These are phyloP conservation scores for Stachybotrys echinatus DNA, from an alignment of 2,329 filamentous ascomycete genomes.

Conservation along the genomic window DNA sequence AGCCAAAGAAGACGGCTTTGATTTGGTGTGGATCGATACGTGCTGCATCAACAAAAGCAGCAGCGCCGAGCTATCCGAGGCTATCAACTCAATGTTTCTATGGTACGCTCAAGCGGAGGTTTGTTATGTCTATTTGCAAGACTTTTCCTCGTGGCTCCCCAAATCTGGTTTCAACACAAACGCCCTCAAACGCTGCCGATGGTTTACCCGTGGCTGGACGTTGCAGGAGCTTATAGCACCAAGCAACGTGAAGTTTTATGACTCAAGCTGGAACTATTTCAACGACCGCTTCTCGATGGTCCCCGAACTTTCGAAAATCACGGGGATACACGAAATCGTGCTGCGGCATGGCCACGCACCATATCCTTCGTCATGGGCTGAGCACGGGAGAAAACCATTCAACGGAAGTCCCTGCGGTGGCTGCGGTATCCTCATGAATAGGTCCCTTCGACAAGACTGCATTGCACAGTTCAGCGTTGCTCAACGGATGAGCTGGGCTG, in stretches of 20 bases:
- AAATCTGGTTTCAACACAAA: neutral
- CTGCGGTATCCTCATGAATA: neutral
- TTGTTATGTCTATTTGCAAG: neutral
- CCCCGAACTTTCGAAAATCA: neutral
- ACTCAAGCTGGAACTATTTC: neutral
- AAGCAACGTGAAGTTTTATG: neutral
- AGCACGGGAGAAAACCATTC: neutral
- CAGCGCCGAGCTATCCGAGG: constrained; percentile 8
- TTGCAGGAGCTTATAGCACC: neutral
- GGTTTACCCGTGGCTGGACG: neutral
- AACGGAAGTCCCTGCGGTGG: neutral
- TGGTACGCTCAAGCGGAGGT: neutral
- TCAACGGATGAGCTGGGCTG: neutral
- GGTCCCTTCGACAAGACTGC: neutral
- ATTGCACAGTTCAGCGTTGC: neutral
- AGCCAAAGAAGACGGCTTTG: neutral
- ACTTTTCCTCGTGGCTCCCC: neutral
- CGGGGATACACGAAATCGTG: neutral
- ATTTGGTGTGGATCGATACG: neutral
- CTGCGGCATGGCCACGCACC: neutral
- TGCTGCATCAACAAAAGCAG: constrained; percentile 18
- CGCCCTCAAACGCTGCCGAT: neutral
- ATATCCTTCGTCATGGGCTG: neutral
- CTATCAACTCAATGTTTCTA: constrained; percentile 6
- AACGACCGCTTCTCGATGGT: neutral